Percentiles rank a stretch among this genome's conserved stretches.
phyloP scores from a whole-genome alignment of 345 rosid species.

The Cardiospermum halicacabum region DNA sequence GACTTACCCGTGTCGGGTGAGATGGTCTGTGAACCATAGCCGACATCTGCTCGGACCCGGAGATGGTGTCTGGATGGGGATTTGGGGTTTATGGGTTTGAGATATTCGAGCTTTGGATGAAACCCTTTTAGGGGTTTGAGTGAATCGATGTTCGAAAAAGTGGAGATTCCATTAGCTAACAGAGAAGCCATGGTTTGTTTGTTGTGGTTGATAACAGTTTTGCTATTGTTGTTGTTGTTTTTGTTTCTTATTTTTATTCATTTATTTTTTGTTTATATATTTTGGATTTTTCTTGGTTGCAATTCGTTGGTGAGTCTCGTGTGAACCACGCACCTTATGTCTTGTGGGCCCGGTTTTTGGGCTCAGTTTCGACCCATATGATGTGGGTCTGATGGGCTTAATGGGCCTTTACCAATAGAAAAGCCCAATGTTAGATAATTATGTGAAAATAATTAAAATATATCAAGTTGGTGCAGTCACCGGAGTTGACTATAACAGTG shows the following conservation, averaged over 20 bases:
- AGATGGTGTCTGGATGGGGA: slow-evolving; percentile 19
- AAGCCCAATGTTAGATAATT: not conserved
- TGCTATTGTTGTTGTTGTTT: not conserved
- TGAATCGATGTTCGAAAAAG: slow-evolving; percentile 32
- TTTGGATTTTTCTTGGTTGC: not conserved
- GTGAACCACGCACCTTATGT: not conserved
- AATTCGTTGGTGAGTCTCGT: not conserved
- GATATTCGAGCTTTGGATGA: slow-evolving; percentile 28
- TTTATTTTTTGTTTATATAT: not conserved
- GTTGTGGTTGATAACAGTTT: slow-evolving; percentile 17
- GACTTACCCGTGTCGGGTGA: slow-evolving; percentile 45
- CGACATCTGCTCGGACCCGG: slow-evolving; percentile 47
- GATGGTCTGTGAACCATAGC: slow-evolving; percentile 31
- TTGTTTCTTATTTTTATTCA: not conserved
- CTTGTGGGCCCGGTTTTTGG: not conserved
- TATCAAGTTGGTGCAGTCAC: not conserved
- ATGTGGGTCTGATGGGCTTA: not conserved
- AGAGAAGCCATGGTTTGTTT: slow-evolving; percentile 48
- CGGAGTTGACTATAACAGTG: not conserved
- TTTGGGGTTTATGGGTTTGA: slow-evolving; percentile 24
- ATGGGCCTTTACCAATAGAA: not conserved
- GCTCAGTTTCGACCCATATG: not conserved
- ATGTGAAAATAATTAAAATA: not conserved
- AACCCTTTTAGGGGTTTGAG: slow-evolving; percentile 25
- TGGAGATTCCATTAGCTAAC: slow-evolving; percentile 35